These are phyloP conservation scores for Cercophora newfieldiana DNA, from an alignment of 495 filamentous ascomycete species.

Conservation along the genomic window DNA sequence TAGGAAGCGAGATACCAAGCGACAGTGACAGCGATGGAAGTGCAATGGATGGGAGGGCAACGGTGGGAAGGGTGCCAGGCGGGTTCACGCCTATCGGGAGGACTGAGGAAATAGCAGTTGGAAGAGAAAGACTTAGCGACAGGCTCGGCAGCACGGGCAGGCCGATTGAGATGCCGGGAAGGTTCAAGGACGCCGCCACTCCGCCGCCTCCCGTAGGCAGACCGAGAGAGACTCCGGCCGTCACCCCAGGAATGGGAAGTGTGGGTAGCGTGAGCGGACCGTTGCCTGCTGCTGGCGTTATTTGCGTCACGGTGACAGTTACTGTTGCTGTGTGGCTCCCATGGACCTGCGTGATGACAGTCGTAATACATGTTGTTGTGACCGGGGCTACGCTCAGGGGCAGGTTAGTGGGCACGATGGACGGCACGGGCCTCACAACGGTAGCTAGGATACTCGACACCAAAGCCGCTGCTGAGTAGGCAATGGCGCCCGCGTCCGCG, in stretches of 20 bases:
- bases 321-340: not conserved
- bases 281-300: not conserved
- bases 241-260: not conserved
- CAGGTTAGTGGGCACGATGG: conserved; percentile 2
- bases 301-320: not conserved
- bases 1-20: not conserved
- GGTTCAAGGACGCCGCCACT: not conserved
- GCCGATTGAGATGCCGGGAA: not conserved
- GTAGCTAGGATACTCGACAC: conserved; percentile 5
- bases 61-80: not conserved
- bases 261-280: not conserved
- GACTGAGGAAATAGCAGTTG: not conserved
- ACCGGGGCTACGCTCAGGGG: not conserved
- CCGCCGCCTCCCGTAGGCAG: not conserved
- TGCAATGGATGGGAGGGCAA: conserved; percentile 6
- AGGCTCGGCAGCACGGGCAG: not conserved
- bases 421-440: conserved; percentile 2
- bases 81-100: not conserved
- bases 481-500: not conserved
- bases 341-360: not conserved
- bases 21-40: not conserved
- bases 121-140: not conserved
- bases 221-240: not conserved
- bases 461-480: not conserved
- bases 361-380: not conserved